Conservation (phyloP, 768 basidiomycete species). For the Lactarius vividus region DNA sequence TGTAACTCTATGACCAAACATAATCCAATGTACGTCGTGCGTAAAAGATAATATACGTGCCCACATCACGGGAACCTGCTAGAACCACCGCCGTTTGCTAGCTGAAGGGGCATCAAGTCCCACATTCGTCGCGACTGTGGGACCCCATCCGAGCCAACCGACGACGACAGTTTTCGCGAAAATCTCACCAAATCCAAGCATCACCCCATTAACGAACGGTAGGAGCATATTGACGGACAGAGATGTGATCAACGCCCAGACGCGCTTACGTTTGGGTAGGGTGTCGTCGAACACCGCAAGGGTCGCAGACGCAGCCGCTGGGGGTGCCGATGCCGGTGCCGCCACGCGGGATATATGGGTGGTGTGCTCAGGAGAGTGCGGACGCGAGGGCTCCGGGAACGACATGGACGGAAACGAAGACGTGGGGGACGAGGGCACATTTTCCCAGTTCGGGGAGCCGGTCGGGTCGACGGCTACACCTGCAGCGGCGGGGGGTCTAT, state of each 20-base stretch:
- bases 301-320: constrained; percentile 44
- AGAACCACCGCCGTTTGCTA: not conserved
- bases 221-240: constrained; percentile 81
- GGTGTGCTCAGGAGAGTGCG: constrained; percentile 39
- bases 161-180: constrained; percentile 80
- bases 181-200: constrained; percentile 95
- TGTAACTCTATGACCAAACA: constrained; percentile 19
- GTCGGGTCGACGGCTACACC: constrained; percentile 30
- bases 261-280: constrained; percentile 63
- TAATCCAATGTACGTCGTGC: constrained; percentile 13
- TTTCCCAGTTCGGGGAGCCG: constrained; percentile 56
- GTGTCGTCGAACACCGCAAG: constrained; percentile 68
- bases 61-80: not conserved
- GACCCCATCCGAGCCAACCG: constrained; percentile 47
- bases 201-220: constrained; percentile 91
- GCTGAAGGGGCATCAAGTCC: constrained; percentile 16
- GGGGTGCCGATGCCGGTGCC: constrained; percentile 15
- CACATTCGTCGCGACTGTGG: constrained; percentile 31
- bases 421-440: constrained; percentile 46
- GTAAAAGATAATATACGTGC: not conserved
- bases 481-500: not conserved
- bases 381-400: constrained; percentile 61
- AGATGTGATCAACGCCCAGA: constrained; percentile 66
- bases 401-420: constrained; percentile 79
- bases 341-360: constrained; percentile 29